Evolutionary conservation across 2,329 filamentous ascomycete genomes (phyloP), one percentile per base, ranked within the genome.

Genomic region (Verticillium albo-atrum): DNA sequence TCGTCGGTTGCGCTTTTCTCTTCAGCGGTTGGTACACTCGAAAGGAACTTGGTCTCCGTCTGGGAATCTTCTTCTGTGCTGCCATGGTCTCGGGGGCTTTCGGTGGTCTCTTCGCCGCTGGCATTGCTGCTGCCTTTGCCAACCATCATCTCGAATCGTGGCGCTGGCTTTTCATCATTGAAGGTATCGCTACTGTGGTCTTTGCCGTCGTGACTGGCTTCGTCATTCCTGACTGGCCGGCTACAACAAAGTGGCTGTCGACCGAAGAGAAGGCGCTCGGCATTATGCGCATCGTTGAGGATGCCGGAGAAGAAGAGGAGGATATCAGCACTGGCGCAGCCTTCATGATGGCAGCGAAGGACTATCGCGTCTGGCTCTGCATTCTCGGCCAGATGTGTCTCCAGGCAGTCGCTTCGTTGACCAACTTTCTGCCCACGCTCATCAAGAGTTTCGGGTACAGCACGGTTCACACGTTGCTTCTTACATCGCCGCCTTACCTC

Each of bases 131-230:
- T 2, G 60, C 60, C 0, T 61, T 63, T n/a, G 52, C 56, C 0
- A 27, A 61, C 47, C 55, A 61, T 20, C 78, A 79, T 0, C 69
- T 83, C 1, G 70, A 71, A 1, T 79, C 80, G 0, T 83, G 80
- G 81, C 64, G 79, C 53, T 83, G 80, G 80, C 68, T 81, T 0
- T 83, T 82, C 60, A 78, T 80, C 30, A 70, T 77, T 0, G 78
- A 81, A 59, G 77, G 78, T 1, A 68, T 76, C 14, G 74, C 80
- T 54, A 64, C 65, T 3, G 56, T 67, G 1, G 55, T 61, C 3
- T 61, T 66, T 17, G 63, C 64, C 1, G 35, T 54, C 2, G 12
- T 61, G 23, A 60, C 61, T 0, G 58, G 37, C 0, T 57, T 64
- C 37, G 32, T 63, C 2, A 61, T 66, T 0, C 62, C 62, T 0